Evolutionary conservation across 805 yeast genomes (phyloP), one percentile per base, ranked within the genome.

Genomic region (Candida khao-thaluensis): DNA sequence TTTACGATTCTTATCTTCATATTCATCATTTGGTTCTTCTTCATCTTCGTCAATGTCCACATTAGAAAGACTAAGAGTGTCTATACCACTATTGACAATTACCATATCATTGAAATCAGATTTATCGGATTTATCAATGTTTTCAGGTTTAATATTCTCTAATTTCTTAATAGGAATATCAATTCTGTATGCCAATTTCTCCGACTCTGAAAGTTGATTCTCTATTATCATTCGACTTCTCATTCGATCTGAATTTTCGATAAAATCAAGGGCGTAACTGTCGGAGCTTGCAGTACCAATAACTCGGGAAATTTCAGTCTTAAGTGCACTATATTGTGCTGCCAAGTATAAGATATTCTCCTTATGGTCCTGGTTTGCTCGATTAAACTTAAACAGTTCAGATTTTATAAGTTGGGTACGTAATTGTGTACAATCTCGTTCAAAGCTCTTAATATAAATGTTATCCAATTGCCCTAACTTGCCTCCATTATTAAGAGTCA

Each of bases 1-100:
- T 51, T 82, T 83, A 40, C 95, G 63, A 54, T 87, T 85, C 50
- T 78, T 79, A 54, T 86, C 95, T 45, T 80, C 83, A 38, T 72
- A 70, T 4, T 28, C 39, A 8, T 30, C 22, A 4, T 17, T 54
- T 5, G 50, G 60, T 12, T 63, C 72, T 10, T 72, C 73, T 40
- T 77, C 82, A 49, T 68, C 72, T 2, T 51, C 56, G 48, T 52
- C 66, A 2, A 38, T 15, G 2, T 50, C 51, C 5, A 41, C 48
- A 4, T 47, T 43, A 0, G 57, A 45, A 14, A 60, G 46, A 17
- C 54, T 50, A 22, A 62, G 44, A 2, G 66, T 56, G 18, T 61
- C 61, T 6, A 64, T 48, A 3, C 59, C 61, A 24, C 44, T 48
- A 9, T 41, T 47, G 12, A 50, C 47, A 25, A 48, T 47, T 22